phyloP scores from a whole-genome alignment of 345 rosid genomes.

The Populus alba region DNA sequence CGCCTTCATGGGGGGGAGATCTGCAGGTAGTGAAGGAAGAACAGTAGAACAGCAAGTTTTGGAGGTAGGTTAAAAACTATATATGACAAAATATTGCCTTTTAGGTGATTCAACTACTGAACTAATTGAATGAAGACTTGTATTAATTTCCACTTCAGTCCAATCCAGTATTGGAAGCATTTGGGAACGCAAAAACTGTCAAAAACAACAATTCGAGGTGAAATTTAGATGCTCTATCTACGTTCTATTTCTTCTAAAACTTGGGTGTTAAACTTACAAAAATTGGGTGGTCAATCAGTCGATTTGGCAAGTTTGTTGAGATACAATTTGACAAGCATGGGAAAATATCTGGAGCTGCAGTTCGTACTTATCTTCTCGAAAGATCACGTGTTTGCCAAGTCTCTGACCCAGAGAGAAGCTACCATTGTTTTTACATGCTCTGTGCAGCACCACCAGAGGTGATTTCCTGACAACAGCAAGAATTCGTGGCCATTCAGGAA shows the following conservation, averaged over 20 bases:
- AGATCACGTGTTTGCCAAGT: conserved; percentile 80
- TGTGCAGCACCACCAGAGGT: conserved; percentile 74
- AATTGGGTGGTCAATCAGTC: conserved; percentile 38
- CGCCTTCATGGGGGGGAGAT: conserved; percentile 84
- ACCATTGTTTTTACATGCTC: conserved; percentile 71
- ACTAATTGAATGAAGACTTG: conserved; percentile 13
- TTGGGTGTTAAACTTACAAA: not conserved
- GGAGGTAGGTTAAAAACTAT: conserved; percentile 44
- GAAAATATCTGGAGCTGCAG: conserved; percentile 82
- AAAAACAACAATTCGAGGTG: conserved; percentile 91
- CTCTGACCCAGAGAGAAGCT: conserved; percentile 78
- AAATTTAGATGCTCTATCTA: conserved; percentile 1
- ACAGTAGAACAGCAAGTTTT: conserved; percentile 80
- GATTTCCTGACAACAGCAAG: conserved; percentile 7
- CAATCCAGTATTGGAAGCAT: conserved; percentile 90
- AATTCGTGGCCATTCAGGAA: not conserved
- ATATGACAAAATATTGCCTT: not conserved
- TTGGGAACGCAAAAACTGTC: conserved; percentile 88
- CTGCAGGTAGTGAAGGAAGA: conserved; percentile 56
- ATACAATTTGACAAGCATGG: conserved; percentile 84
- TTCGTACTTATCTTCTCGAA: conserved; percentile 74
- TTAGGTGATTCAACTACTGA: conserved; percentile 1
- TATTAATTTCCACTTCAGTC: conserved; percentile 45
- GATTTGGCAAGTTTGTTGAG: conserved; percentile 90
- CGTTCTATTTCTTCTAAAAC: not conserved